Conservation (phyloP, 1,284 basidiomycete genomes). For the Melampsora americana region DNA sequence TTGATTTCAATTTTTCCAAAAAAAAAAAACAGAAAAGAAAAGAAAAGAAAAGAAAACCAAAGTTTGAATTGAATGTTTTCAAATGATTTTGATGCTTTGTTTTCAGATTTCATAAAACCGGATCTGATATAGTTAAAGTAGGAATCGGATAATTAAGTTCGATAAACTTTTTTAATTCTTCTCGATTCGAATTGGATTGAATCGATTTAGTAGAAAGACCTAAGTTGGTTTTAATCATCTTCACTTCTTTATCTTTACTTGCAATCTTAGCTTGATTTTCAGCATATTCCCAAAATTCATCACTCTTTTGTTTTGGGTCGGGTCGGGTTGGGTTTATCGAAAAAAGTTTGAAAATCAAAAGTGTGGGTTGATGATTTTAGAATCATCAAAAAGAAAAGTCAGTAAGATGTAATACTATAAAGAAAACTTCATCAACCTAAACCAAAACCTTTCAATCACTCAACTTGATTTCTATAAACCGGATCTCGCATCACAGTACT, state of each 20-base stretch:
- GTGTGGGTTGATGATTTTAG: background rate
- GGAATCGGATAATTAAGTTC: conserved; percentile 13
- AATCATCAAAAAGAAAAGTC: background rate
- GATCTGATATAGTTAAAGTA: no score
- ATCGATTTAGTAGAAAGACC: background rate
- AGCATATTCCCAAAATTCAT: conserved; percentile 21
- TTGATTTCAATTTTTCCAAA: no score
- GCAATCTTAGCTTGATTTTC: conserved; percentile 19
- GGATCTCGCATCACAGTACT: conserved; percentile 28
- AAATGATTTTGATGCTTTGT: no score
- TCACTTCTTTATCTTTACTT: background rate
- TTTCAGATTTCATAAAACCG: no score
- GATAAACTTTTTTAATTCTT: conserved; percentile 26
- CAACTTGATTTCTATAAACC: conserved; percentile 8
- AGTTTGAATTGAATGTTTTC: no score
- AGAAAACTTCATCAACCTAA: background rate
- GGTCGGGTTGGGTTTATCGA: background rate
- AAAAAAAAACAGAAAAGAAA: no score
- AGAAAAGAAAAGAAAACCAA: no score
- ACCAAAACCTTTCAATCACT: background rate
- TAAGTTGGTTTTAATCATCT: conserved; percentile 5
- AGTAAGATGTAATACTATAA: background rate
- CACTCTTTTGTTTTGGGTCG: conserved; percentile 10
- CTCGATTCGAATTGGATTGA: no score
- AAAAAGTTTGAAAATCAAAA: background rate